Percentiles rank a stretch among this genome's conserved stretches.
Evolutionary conservation across 768 basidiomycete species (phyloP).

Genomic region (Porpolomopsis calyptriformis): DNA sequence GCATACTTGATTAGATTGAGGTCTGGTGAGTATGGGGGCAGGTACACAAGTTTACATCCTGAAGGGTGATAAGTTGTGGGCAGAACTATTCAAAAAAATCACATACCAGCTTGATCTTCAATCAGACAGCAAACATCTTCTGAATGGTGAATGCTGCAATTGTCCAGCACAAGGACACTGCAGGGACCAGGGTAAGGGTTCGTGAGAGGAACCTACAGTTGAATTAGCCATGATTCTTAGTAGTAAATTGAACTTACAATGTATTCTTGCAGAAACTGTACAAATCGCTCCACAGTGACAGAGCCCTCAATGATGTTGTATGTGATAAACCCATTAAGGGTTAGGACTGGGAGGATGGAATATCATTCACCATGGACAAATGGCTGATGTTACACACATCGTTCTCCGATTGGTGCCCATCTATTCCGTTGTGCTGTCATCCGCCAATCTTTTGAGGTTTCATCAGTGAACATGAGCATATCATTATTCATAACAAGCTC

Average conservation of each 20-base stretch:
- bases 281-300: constrained; percentile 22
- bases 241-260: constrained; percentile 13
- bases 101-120: constrained; percentile 16
- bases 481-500: background rate
- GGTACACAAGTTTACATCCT: constrained; percentile 12
- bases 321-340: constrained; percentile 20
- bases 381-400: constrained; percentile 13
- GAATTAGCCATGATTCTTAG: constrained; percentile 15
- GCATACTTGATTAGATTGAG: constrained; percentile 25
- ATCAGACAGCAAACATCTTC: constrained; percentile 22
- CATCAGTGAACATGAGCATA: constrained; percentile 18
- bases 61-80: background rate
- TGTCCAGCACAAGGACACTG: constrained; percentile 30
- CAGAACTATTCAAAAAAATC: background rate
- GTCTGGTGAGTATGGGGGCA: constrained; percentile 25
- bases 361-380: constrained; percentile 20
- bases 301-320: constrained; percentile 27
- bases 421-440: constrained; percentile 13
- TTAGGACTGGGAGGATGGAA: constrained; percentile 22
- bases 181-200: constrained; percentile 23
- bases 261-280: constrained; percentile 21
- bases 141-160: constrained; percentile 30
- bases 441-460: constrained; percentile 17
- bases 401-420: constrained; percentile 11
- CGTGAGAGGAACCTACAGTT: constrained; percentile 3